A percentile compares a stretch with the other conserved stretches of the same genome.
phyloP scores from a whole-genome alignment of 208 protist species.

The Leishmania aethiopica region DNA sequence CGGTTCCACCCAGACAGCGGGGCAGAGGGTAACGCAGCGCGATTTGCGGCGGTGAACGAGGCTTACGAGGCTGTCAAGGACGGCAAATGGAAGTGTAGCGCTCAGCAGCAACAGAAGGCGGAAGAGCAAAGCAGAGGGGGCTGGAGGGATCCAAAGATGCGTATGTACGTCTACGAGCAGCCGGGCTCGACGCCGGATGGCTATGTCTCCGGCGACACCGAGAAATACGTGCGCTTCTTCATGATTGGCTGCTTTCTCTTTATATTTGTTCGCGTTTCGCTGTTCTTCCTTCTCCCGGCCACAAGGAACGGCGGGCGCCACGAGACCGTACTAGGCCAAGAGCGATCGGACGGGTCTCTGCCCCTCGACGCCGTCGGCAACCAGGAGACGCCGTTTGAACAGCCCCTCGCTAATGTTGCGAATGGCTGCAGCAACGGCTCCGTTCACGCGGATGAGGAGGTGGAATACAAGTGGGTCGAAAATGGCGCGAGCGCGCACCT shows the following conservation, averaged over 20 bases:
- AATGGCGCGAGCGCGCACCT: not conserved
- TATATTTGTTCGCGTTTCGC: slow-evolving; percentile 54
- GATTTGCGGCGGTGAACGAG: slow-evolving; percentile 83
- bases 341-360: not conserved
- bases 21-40: slow-evolving; percentile 65
- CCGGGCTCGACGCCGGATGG: slow-evolving; percentile 77
- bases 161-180: slow-evolving; percentile 84
- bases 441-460: slow-evolving; percentile 34
- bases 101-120: slow-evolving; percentile 1
- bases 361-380: not conserved
- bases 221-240: slow-evolving; percentile 52
- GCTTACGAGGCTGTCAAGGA: slow-evolving; percentile 78
- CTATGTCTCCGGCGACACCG: slow-evolving; percentile 64
- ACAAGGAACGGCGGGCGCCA: not conserved
- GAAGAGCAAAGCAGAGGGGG: slow-evolving; percentile 8
- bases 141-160: slow-evolving; percentile 60
- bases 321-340: not conserved
- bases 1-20: slow-evolving; percentile 80
- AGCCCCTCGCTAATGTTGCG: not conserved
- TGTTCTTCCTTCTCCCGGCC: slow-evolving; percentile 31
- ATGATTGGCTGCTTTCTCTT: slow-evolving; percentile 63
- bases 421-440: slow-evolving; percentile 4
- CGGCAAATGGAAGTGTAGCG: slow-evolving; percentile 44
- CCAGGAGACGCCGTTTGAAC: not conserved
- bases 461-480: slow-evolving; percentile 24